Evolutionary conservation across 1,284 basidiomycete genomes (phyloP), one percentile per base, ranked within the genome.

Genomic region (Lignosus rhinocerotis): DNA sequence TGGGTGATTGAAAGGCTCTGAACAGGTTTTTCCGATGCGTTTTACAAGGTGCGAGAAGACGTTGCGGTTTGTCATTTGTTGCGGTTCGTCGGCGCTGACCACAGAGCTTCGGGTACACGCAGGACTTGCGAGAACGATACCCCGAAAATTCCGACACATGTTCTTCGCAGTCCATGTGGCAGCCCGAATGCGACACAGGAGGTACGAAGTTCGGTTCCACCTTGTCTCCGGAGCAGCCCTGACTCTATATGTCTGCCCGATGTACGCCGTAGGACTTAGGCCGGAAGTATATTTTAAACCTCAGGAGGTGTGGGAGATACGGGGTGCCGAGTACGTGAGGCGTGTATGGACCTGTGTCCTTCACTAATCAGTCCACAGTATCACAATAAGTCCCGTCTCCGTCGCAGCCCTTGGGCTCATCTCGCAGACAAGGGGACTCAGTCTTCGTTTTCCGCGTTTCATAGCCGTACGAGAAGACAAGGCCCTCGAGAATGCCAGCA

Each of bases 381-480:
- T 96, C 63, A 96, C 95, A 0, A 74, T 94, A 42, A 95, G 93
- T 53, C 95, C 94, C 0, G 87, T 95, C 12, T 97, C 95, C 31
- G 78, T 89, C 2, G 94, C 94, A 9, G 93, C 92, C 0, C 76
- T 83, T 47, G 87, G 88, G 3, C 71, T 87, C n/a, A 79, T 90
- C 1, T 86, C 87, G 17, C 76, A 78, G 4, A 78, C 80, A 61
- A 80, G 90, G 43, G 95, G 95, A 1, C 75, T 94, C 31, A 90
- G 87, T 64, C 75, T 98, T 11, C 87, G 96, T 14, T 98, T 98
- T 75, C 95, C 96, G 31, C 83, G 96, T 43, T 97, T 96, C 75
- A 79, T 96, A 58, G 82, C 81, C 61, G 72, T 87, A 14, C 81
- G 93, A 51, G 88, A 91, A 53, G 95, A 98, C 75, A 97, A 96